Conservation (phyloP, 805 yeast species). For the Jamesozyma piceae region DNA sequence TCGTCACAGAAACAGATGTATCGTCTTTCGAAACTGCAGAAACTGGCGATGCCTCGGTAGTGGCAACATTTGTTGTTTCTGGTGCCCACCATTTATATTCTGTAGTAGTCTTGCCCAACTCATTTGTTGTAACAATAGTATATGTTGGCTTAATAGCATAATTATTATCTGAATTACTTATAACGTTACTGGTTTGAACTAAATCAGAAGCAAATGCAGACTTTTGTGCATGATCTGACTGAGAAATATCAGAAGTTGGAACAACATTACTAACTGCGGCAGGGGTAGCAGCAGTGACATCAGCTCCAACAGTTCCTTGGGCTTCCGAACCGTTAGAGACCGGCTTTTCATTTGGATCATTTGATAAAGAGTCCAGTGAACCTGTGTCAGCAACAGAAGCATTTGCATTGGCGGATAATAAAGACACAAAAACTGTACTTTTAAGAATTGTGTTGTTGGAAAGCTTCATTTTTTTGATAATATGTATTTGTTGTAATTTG, state of each 20-base stretch:
- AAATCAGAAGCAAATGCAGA: not conserved
- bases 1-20: not conserved
- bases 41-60: not conserved
- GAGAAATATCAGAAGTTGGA: not conserved
- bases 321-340: not conserved
- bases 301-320: not conserved
- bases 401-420: not conserved
- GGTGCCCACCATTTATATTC: slow-evolving; percentile 15
- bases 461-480: not conserved
- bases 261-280: slow-evolving; percentile 3
- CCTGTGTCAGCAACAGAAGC: not conserved
- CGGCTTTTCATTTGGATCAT: not conserved
- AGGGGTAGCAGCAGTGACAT: slow-evolving; percentile 1
- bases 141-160: slow-evolving; percentile 12
- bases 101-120: slow-evolving; percentile 12
- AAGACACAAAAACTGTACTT: not conserved
- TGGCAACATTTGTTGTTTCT: not conserved
- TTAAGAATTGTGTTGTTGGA: not conserved
- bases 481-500: too few relatives aligned
- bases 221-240: not conserved
- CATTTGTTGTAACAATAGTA: slow-evolving; percentile 15
- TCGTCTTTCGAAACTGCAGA: not conserved
- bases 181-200: slow-evolving; percentile 2
- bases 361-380: not conserved
- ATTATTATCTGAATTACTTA: not conserved